Percentiles rank a stretch among this genome's conserved stretches.
These are phyloP conservation scores for Irpex lacteus DNA, from an alignment of 1,284 basidiomycete species.

Conservation along the genomic window DNA sequence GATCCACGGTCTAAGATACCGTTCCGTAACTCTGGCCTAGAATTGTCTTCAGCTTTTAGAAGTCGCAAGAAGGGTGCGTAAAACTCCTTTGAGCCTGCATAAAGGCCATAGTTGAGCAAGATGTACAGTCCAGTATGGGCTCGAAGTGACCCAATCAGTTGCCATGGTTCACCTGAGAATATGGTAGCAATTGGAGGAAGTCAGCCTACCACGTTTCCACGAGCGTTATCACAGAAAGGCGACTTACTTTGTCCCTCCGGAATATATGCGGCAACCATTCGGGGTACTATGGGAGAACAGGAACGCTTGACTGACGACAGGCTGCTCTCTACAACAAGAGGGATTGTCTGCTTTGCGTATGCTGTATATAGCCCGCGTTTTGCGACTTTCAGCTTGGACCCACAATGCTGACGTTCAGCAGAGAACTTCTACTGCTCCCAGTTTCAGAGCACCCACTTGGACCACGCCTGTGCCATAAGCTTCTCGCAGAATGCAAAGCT, in stretches of 20 bases:
- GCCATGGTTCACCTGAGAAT: neutral
- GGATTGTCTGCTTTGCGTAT: no score
- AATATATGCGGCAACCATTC: neutral
- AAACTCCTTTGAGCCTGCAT: no score
- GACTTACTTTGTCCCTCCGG: neutral
- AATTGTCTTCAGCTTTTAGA: neutral
- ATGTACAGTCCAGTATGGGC: neutral
- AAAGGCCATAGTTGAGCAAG: no score
- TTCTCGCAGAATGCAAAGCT: neutral
- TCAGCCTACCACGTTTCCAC: neutral
- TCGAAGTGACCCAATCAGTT: neutral
- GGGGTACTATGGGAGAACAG: neutral
- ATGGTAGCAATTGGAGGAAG: neutral
- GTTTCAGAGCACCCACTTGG: conserved; percentile 6
- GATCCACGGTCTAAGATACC: neutral
- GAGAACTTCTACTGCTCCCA: neutral
- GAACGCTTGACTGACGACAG: neutral
- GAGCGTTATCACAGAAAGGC: neutral
- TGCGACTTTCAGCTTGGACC: neutral
- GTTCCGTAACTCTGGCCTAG: neutral
- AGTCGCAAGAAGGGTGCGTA: no score
- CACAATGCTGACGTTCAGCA: neutral
- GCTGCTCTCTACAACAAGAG: neutral
- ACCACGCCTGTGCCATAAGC: conserved; percentile 7
- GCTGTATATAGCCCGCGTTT: no score